Base-by-base conservation (phyloP, 768 basidiomycete species). In the Russula sp. region DNA sequence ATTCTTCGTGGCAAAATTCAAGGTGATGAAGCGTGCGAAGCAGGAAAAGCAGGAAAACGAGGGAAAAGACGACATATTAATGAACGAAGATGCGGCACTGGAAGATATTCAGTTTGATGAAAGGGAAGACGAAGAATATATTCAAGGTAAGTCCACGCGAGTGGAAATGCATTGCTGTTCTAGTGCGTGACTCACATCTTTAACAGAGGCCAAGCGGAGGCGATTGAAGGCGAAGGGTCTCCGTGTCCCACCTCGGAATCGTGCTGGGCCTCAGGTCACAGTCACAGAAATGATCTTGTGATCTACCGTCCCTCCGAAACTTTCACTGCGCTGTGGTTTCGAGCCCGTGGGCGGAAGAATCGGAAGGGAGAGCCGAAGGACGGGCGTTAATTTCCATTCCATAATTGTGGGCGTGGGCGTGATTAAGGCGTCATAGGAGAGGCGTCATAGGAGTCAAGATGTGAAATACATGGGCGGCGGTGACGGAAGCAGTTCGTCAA, bases 1-100 rank as follows among this genome's bases (percentile, higher is more conserved):
- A 6, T 99, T 99, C 82, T 99, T 83, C 75, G 95, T 98, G 61
- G 96, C 96, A 64, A 98, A 98, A 76, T 92, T 99, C 83, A 95
- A 91, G 76, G 88, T 98, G n/a, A 89, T 86, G 73, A 91, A 85
- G 76, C 82, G 88, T 64, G 73, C 77, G 54, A 94, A 90, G 77
- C 71, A 62, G 40, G 72, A 71, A 44, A 74, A 74, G 53, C 67
- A 67, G 9, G 74, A 72, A 38, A 77, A 75, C 34, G 74, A 70
- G 44, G 71, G 56, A n/a, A 63, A 20, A 2, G 62, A 61, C 30
- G 72, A 70, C 36, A 62, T 48, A 44, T 68, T 74, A 50, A 73
- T 69, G 16, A 72, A 77, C 40, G 51, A 67, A 62, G 71, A 70
- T 61, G 75, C 64, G 13, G 66, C 50, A 22, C 72, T 65, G n/a